Conservation (phyloP, 345 rosid genomes). For the Populus simonii region DNA sequence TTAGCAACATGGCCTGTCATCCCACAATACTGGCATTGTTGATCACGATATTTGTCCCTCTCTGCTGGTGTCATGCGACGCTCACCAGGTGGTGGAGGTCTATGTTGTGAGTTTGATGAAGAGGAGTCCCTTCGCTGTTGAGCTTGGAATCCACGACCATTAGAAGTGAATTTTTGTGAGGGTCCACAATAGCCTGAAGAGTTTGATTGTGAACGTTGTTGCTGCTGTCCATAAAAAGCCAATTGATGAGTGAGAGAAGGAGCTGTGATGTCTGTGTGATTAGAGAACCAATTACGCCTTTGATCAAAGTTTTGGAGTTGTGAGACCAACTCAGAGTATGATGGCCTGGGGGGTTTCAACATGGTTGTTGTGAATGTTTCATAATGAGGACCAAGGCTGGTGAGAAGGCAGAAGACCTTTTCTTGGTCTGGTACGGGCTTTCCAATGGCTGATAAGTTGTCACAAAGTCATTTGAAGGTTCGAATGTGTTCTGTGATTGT, state of each 20-base stretch:
- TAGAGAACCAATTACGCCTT: neutral
- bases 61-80: neutral
- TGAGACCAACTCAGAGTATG: neutral
- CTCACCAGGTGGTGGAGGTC: neutral
- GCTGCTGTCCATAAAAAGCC: neutral
- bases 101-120: neutral
- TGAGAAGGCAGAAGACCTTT: neutral
- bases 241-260: neutral
- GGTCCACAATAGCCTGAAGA: fast-evolving
- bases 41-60: neutral
- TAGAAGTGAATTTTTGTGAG: too few relatives aligned
- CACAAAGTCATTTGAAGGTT: too few relatives aligned
- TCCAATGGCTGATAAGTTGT: neutral
- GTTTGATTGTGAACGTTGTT: neutral
- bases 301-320: neutral
- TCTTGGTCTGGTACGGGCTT: neutral
- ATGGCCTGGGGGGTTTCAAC: neutral
- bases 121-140: neutral
- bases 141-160: neutral
- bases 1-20: neutral
- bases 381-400: fast-evolving
- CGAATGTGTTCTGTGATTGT: neutral
- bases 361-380: neutral
- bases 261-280: neutral
- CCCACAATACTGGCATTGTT: neutral